Conservation (phyloP, 1,139 yeast species). For the Taphrina wiesneri region DNA sequence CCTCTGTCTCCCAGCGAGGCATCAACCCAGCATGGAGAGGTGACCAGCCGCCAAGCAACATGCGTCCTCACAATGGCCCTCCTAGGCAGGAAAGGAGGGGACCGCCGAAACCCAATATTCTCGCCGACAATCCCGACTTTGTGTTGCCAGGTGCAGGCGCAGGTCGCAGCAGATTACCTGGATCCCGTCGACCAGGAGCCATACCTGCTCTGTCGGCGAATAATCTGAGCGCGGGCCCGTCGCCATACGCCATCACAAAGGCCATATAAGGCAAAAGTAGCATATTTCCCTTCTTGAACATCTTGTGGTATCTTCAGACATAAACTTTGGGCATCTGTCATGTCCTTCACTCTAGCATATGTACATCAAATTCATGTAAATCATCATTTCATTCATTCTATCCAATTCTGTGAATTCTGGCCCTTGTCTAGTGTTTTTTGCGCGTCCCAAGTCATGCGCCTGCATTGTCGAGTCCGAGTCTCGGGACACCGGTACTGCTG, state of each 20-base stretch:
- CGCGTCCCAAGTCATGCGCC: no score
- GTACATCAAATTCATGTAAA: neutral
- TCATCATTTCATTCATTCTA: neutral
- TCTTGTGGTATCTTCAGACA: neutral
- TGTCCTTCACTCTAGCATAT: neutral
- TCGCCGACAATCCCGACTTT: constrained; percentile 33
- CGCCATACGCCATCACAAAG: constrained; percentile 16
- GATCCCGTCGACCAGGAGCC: constrained; percentile 7
- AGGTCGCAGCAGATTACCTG: constrained; percentile 12
- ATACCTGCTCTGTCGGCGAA: constrained; percentile 9
- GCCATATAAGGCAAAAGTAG: neutral
- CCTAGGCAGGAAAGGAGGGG: constrained; percentile 19
- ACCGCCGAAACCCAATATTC: constrained; percentile 11
- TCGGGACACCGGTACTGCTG: no score
- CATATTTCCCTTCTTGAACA: neutral
- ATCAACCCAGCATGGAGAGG: constrained; percentile 25
- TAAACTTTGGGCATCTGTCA: no score
- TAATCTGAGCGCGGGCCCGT: constrained; percentile 1
- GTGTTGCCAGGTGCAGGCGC: constrained; percentile 13
- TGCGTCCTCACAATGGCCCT: neutral
- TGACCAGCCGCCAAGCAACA: neutral
- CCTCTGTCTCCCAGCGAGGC: constrained; percentile 32
- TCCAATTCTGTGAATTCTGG: neutral
- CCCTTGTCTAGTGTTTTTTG: neutral
- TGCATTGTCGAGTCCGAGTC: no score